Percentiles rank a stretch among this genome's conserved stretches.
Evolutionary conservation across 192 early-diverging fungal species (phyloP).

Genomic region (Cladochytrium replicatum): DNA sequence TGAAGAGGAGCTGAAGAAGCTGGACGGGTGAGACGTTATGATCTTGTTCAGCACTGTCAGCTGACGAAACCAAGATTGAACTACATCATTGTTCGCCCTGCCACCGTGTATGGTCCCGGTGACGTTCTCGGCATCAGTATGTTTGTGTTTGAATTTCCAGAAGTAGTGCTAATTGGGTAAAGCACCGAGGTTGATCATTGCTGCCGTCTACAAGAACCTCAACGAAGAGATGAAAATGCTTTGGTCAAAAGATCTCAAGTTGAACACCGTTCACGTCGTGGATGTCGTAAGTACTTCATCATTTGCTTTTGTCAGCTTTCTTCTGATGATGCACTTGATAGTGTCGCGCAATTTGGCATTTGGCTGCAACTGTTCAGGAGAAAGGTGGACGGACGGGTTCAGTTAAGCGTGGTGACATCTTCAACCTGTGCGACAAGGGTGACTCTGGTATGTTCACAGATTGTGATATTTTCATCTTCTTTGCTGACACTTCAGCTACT

Average conservation of each 20-base stretch:
- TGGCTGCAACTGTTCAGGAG: slow-evolving; percentile 34
- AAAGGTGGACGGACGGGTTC: slow-evolving; percentile 32
- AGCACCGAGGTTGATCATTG: slow-evolving; percentile 89
- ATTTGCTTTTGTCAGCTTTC: too few species aligned
- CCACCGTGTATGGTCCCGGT: slow-evolving; percentile 77
- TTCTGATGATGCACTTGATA: too few species aligned
- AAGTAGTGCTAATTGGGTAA: too few species aligned
- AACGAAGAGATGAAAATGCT: slow-evolving; percentile 86
- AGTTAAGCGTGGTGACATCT: slow-evolving; percentile 38
- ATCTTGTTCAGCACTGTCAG: neutral
- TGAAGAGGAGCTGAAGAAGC: slow-evolving; percentile 67
- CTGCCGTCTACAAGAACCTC: slow-evolving; percentile 71
- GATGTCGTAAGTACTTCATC: slow-evolving; percentile 54
- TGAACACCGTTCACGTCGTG: slow-evolving; percentile 89
- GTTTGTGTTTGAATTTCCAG: slow-evolving; percentile 18
- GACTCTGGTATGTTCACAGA: slow-evolving; percentile 77
- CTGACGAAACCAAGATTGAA: slow-evolving; percentile 47
- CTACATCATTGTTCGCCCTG: slow-evolving; percentile 74
- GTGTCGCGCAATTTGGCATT: too few species aligned
- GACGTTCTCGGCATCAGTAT: slow-evolving; percentile 70
- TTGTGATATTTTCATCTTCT: slow-evolving; percentile 2
- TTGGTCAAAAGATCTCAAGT: slow-evolving; percentile 84
- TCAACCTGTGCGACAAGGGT: slow-evolving; percentile 77
- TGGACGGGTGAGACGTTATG: slow-evolving; percentile 62
- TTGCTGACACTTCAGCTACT: neutral